A percentile compares a stretch with the other conserved stretches of the same genome.
phyloP scores from a whole-genome alignment of 108 stramenopile genomes.

The Cyclotella choctawhatcheeana region DNA sequence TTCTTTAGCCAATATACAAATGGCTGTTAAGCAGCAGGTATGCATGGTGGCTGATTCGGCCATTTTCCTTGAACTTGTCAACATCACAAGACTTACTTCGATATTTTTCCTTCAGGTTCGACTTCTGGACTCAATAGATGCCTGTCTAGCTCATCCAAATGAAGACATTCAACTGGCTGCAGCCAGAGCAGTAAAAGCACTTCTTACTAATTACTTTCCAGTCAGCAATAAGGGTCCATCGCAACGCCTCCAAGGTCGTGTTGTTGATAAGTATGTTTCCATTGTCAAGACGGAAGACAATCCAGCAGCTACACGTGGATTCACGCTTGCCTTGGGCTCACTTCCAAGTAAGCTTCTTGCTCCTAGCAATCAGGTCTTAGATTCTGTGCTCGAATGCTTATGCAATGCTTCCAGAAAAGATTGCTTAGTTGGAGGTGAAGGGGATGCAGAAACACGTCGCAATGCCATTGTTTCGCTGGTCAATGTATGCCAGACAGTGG shows the following conservation, averaged over 20 bases:
- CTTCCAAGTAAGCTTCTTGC: slow-evolving; percentile 87
- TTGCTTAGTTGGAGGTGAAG: slow-evolving; percentile 72
- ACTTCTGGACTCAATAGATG: slow-evolving; percentile 92
- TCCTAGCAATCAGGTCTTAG: slow-evolving; percentile 61
- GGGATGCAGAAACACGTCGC: slow-evolving; percentile 96
- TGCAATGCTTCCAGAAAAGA: slow-evolving; percentile 59
- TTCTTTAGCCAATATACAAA: slow-evolving; percentile 67
- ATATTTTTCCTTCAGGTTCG: slow-evolving; percentile 57
- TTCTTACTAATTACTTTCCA: slow-evolving; percentile 86
- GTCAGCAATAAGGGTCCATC: slow-evolving; percentile 83
- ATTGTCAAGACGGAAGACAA: slow-evolving; percentile 82
- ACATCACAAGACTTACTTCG: neutral
- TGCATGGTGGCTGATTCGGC: too few relatives aligned
- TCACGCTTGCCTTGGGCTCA: slow-evolving; percentile 88
- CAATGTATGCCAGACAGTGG: slow-evolving; percentile 68
- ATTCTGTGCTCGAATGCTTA: slow-evolving; percentile 61
- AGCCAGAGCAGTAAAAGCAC: slow-evolving; percentile 69
- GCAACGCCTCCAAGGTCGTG: slow-evolving; percentile 80
- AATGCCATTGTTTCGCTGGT: slow-evolving; percentile 85
- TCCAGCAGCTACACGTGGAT: slow-evolving; percentile 94
- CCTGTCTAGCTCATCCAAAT: slow-evolving; percentile 91
- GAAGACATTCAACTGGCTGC: slow-evolving; percentile 90
- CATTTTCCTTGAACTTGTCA: too few relatives aligned
- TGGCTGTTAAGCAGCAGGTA: slow-evolving; percentile 80
- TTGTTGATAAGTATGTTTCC: slow-evolving; percentile 85